Base-by-base conservation (phyloP, 768 basidiomycete species). In the Suillus alpinus region DNA sequence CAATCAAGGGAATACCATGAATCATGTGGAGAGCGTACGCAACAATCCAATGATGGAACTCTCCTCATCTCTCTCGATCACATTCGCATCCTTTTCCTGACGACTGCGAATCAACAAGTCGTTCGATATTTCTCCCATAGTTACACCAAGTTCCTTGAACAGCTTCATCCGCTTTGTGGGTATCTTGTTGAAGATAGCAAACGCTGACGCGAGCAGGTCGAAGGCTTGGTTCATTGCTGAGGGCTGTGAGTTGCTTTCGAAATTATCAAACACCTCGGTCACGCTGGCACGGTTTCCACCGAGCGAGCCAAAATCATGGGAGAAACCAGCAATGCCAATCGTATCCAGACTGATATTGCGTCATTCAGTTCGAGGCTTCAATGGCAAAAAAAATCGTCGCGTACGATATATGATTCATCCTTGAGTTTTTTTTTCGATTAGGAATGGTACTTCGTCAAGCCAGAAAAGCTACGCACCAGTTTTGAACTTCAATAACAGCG, bases 241-340 rank as follows among this genome's bases (percentile, higher is more conserved):
- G 5, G 57, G 4, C 13, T 31, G 26, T 14, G 63, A 62, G 6
- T 75, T 66, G 16, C 62, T 61, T 3, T 23, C 39, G 53, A 80
- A 75, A 0, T 72, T 67, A 16, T 79, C 77, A 32, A 83, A 81
- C 1, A 75, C 72, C 5, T 78, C 73, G 2, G 76, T 72, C 18
- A 85, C 75, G 2, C 73, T 63, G 4, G 80, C 74, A 29, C 67
- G 68, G 58, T 81, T 77, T 6, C 84, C 84, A 14, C 82, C 78
- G 5, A 86, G 74, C 0, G 81, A 69, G 14, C 78, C 78, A 62
- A 87, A 87, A 65, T 85, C 75, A 63, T 86, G 81, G 5, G 81
- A 80, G 59, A 86, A 87, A 0, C 84, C 83, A 7, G 83, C 83
- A 37, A 86, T 81, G 14, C 86, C 84, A 56, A 87, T 76, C 1